phyloP scores from a whole-genome alignment of 2,329 filamentous ascomycete species.

The Pseudopithomyces chartarum region DNA sequence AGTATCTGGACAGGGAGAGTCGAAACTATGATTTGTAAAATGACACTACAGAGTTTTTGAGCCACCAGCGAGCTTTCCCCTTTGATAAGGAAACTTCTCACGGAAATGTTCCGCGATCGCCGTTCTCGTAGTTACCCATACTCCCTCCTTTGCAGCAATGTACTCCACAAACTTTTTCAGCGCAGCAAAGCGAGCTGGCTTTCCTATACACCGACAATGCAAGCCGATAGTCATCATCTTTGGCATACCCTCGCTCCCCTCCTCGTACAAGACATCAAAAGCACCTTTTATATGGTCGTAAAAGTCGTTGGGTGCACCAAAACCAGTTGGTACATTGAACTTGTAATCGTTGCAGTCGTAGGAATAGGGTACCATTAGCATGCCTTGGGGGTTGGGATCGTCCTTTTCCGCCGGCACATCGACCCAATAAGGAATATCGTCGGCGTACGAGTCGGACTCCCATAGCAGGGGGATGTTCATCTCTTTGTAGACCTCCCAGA shows the following conservation, averaged over 20 bases:
- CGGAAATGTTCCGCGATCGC: too few species aligned
- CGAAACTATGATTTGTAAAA: constrained; percentile 14
- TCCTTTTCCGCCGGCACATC: neutral
- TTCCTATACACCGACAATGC: neutral
- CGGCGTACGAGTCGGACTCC: neutral
- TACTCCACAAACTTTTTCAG: neutral
- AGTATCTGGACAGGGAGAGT: constrained; percentile 1
- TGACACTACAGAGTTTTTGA: neutral
- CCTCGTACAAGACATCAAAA: neutral
- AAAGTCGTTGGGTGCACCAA: neutral
- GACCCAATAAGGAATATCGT: neutral
- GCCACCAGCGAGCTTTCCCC: neutral
- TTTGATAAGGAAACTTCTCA: neutral
- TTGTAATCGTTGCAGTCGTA: neutral
- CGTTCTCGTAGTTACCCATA: too few species aligned
- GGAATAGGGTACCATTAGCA: neutral
- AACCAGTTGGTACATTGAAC: neutral
- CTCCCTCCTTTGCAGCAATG: neutral
- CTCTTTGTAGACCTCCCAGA: neutral
- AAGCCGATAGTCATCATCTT: neutral
- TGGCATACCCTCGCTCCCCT: neutral
- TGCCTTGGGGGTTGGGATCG: neutral
- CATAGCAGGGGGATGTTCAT: neutral
- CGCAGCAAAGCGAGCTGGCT: neutral
- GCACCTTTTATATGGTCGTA: neutral